Percentiles rank a stretch among this genome's conserved stretches.
Conservation (phyloP, 1,139 yeast species). For the Nematodospora anomalae region DNA sequence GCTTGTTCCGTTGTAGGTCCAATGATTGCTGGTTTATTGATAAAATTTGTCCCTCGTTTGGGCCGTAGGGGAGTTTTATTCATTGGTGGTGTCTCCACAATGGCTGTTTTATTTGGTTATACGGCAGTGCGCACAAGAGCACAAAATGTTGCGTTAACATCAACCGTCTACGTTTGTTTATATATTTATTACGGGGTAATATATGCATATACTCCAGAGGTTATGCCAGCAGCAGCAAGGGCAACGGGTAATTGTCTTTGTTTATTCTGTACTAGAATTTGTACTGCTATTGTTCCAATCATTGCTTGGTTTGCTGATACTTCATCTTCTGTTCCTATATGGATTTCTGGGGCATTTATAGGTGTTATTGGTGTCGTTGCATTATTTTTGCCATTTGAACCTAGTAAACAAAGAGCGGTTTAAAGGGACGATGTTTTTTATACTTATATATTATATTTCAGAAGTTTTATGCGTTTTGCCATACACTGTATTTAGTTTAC, state of each 20-base stretch:
- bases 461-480: too few species aligned
- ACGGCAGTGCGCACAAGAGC: conserved; percentile 31
- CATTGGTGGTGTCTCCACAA: conserved; percentile 34
- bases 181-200: conserved; percentile 36
- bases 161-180: conserved; percentile 29
- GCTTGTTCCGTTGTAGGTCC: conserved; percentile 34
- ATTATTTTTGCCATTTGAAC: conserved; percentile 35
- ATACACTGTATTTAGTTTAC: too few species aligned
- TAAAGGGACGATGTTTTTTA: conserved; percentile 6
- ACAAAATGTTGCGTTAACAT: conserved; percentile 30
- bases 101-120: conserved; percentile 37
- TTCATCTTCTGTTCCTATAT: conserved; percentile 31
- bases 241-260: conserved; percentile 37
- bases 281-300: conserved; percentile 31
- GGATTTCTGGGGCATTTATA: conserved; percentile 35
- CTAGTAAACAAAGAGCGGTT: conserved; percentile 27
- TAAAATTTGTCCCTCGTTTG: conserved; percentile 25
- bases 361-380: conserved; percentile 33
- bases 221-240: conserved; percentile 35
- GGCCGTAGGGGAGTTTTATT: conserved; percentile 35
- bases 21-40: conserved; percentile 30
- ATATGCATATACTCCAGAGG: conserved; percentile 37
- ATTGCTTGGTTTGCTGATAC: conserved; percentile 32
- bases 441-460: too few species aligned
- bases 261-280: conserved; percentile 29